phyloP scores from a whole-genome alignment of 2,329 filamentous ascomycete species.

The Colletotrichum sp. region DNA sequence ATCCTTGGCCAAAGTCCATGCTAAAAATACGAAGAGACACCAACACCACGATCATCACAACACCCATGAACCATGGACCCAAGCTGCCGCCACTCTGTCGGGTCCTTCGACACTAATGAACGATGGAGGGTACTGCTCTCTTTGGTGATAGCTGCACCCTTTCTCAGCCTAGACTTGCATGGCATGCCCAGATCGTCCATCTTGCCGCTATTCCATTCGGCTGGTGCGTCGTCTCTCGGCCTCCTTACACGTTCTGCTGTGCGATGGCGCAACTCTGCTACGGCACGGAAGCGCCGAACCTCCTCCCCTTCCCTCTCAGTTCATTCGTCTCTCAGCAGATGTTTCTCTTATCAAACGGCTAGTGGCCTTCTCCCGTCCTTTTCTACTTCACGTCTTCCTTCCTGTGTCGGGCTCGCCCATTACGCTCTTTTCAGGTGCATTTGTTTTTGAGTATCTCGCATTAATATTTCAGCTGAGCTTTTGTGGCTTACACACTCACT shows the following conservation, averaged over 20 bases:
- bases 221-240: slow-evolving; percentile 2
- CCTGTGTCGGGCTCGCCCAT: neutral
- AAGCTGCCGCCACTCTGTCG: neutral
- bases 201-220: neutral
- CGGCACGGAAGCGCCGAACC: neutral
- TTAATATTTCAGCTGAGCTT: neutral
- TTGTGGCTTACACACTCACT: neutral
- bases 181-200: slow-evolving; percentile 9
- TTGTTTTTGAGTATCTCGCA: neutral
- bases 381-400: neutral
- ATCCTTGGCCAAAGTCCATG: neutral
- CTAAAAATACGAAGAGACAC: slow-evolving; percentile 14
- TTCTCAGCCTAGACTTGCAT: neutral
- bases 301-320: neutral
- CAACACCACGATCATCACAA: neutral
- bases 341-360: slow-evolving; percentile 1
- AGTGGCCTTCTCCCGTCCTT: neutral
- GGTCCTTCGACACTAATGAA: neutral
- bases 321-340: neutral
- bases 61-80: neutral
- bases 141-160: neutral
- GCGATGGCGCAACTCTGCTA: neutral
- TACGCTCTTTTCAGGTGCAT: neutral
- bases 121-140: neutral
- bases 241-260: neutral